Conservation (phyloP, 225 moss, liverwort and hornwort genomes). For the Thuidium tamariscinum region DNA sequence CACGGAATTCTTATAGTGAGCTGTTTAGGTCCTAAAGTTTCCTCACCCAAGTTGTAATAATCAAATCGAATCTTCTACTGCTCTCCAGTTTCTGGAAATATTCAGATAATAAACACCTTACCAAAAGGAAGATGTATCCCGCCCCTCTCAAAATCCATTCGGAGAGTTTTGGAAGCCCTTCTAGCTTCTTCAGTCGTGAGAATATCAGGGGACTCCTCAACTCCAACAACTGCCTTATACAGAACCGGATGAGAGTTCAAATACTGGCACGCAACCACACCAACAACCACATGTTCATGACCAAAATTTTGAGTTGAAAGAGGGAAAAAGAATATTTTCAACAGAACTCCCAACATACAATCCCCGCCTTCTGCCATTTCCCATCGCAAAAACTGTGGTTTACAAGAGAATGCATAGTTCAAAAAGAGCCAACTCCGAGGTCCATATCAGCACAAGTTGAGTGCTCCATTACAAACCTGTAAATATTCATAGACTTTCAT, state of each 20-base stretch:
- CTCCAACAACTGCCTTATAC: slow-evolving; percentile 93
- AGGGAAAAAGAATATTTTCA: background rate
- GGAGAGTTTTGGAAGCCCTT: slow-evolving; percentile 90
- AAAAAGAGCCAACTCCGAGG: background rate
- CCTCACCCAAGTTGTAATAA: background rate
- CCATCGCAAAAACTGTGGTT: background rate
- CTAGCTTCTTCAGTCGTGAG: slow-evolving; percentile 77
- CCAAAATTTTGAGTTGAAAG: background rate
- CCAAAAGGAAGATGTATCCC: slow-evolving; percentile 96
- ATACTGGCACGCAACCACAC: slow-evolving; percentile 52
- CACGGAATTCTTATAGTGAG: no score
- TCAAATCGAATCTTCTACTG: background rate
- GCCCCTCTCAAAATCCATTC: slow-evolving; percentile 96
- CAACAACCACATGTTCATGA: background rate
- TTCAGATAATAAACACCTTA: slow-evolving; percentile 6
- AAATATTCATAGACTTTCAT: slow-evolving; percentile 97
- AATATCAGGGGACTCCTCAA: slow-evolving; percentile 63
- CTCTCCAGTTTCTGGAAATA: background rate
- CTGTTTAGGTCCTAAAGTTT: background rate
- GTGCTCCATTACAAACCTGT: slow-evolving; percentile 51
- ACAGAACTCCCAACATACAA: background rate
- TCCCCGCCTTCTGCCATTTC: background rate
- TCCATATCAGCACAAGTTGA: background rate
- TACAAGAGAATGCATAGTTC: background rate
- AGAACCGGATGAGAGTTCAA: slow-evolving; percentile 88